These are phyloP conservation scores for Neurospora sp. DNA, from an alignment of 495 filamentous ascomycete genomes.

Conservation along the genomic window DNA sequence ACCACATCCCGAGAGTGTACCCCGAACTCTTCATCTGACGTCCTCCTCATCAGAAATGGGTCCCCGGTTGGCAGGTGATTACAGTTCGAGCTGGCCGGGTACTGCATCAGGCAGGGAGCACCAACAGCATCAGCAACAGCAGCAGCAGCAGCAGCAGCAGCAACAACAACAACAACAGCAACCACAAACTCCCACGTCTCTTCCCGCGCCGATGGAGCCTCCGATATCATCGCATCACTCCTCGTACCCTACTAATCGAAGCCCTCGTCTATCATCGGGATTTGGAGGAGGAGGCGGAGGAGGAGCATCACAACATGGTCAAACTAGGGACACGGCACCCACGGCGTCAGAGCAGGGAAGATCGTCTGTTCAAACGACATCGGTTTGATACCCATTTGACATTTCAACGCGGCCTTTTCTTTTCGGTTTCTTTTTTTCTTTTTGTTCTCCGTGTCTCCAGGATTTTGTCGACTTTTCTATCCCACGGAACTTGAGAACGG, in stretches of 20 bases:
- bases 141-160: neutral
- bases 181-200: neutral
- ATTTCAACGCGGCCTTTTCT: neutral
- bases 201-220: neutral
- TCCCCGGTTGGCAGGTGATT: neutral
- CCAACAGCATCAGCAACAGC: neutral
- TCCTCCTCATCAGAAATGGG: neutral
- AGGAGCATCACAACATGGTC: neutral
- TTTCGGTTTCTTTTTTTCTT: neutral
- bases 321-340: neutral
- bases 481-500: neutral
- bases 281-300: neutral
- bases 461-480: neutral
- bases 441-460: neutral
- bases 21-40: neutral
- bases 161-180: neutral
- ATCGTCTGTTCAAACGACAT: neutral
- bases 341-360: neutral
- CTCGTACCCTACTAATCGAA: neutral
- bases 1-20: neutral
- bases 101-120: neutral
- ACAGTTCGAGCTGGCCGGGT: neutral
- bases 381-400: neutral
- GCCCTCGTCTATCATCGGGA: neutral
- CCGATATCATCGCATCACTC: neutral